Conservation (phyloP, 164 flowering plant genomes). For the Stephania yunnanensis region DNA sequence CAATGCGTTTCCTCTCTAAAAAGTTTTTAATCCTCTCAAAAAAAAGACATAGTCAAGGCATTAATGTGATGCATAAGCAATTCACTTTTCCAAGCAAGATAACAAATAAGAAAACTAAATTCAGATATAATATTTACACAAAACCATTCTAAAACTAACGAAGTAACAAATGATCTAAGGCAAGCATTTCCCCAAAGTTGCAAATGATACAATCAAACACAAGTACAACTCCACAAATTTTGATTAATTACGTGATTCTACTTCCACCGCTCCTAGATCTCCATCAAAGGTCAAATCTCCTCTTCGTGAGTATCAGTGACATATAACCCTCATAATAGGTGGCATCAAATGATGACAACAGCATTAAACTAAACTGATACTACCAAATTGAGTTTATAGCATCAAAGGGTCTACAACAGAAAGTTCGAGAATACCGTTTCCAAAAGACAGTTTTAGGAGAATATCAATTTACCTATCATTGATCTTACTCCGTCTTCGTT, state of each 20-base stretch:
- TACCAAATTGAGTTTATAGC: neutral
- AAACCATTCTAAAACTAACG: neutral
- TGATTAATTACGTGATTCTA: no score
- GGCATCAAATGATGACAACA: neutral
- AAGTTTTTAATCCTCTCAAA: no score
- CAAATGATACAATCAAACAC: no score
- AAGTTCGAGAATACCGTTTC: no score
- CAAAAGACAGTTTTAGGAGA: no score
- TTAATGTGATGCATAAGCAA: neutral
- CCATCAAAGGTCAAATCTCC: no score
- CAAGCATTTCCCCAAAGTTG: no score
- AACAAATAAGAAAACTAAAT: neutral
- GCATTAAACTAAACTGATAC: neutral
- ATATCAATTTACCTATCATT: slow-evolving; percentile 66
- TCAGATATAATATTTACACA: neutral
- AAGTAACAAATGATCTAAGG: no score
- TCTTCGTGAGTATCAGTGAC: neutral
- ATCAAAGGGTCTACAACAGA: neutral
- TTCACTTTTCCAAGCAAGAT: neutral
- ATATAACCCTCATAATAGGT: neutral
- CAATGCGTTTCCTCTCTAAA: no score
- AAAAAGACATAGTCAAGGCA: neutral
- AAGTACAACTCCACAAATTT: no score
- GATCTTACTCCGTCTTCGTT: slow-evolving; percentile 90
- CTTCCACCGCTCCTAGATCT: no score